Evolutionary conservation across 1,284 basidiomycete species (phyloP).

Genomic region (Inonotus hispidus): DNA sequence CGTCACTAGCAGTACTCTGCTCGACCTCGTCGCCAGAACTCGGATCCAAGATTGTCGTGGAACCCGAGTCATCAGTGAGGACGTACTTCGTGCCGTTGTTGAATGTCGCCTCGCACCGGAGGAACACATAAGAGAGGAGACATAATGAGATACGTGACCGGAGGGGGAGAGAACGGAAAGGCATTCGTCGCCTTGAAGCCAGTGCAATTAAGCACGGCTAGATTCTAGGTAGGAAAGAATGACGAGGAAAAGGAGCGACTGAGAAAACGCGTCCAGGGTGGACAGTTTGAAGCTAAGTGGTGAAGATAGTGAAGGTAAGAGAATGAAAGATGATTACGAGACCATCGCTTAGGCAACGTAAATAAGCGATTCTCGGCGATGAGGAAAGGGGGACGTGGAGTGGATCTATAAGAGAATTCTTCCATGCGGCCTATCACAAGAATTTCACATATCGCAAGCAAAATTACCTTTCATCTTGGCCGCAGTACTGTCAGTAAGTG

Average conservation of each 20-base stretch:
- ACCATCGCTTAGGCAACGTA: conserved; percentile 6
- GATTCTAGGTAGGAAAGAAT: background rate
- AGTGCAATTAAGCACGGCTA: conserved; percentile 10
- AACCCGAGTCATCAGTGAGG: conserved; percentile 38
- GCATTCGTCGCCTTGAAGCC: conserved; percentile 4
- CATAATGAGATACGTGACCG: background rate
- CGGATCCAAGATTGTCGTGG: conserved; percentile 39
- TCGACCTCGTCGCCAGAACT: conserved; percentile 36
- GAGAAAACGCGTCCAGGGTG: conserved; percentile 1
- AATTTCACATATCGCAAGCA: background rate
- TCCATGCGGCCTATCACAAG: background rate
- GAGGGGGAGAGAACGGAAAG: background rate
- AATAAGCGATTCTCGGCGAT: conserved; percentile 4
- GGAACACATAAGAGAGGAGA: conserved; percentile 1
- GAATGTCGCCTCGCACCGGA: background rate
- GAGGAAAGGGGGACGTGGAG: background rate
- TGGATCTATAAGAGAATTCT: background rate
- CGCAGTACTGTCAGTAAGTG: background rate
- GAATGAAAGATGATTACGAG: background rate
- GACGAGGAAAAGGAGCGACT: conserved; percentile 4
- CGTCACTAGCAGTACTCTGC: conserved; percentile 55
- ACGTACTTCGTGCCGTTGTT: conserved; percentile 22
- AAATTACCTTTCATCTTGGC: background rate
- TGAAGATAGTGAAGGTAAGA: background rate
- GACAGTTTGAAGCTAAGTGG: background rate